Evolutionary conservation across 2,329 filamentous ascomycete genomes (phyloP).

Genomic region (Trichophyton simii): DNA sequence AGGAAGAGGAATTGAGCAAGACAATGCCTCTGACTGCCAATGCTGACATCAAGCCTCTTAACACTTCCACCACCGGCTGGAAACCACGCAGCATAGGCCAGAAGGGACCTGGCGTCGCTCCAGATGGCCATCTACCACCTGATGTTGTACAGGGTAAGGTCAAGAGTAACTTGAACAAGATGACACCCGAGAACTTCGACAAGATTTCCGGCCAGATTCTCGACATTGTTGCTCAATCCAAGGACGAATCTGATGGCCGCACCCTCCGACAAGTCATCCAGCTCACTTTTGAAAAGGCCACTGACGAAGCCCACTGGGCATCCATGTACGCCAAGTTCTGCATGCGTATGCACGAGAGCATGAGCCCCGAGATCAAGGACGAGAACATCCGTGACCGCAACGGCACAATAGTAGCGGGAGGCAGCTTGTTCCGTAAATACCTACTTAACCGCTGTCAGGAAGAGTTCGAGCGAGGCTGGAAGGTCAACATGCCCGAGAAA

Average conservation of each 20-base stretch:
- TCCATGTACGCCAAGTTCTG: constrained; percentile 99
- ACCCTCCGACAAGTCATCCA: constrained; percentile 96
- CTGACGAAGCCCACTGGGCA: constrained; percentile 95
- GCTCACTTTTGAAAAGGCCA: constrained; percentile 97
- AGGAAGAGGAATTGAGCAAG: constrained; percentile 58
- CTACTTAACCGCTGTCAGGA: constrained; percentile 96
- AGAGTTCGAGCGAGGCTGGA: constrained; percentile 97
- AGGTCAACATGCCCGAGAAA: constrained; percentile 67
- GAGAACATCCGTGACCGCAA: constrained; percentile 87
- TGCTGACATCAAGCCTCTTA: constrained; percentile 68
- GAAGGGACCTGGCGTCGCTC: constrained; percentile 17
- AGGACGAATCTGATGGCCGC: constrained; percentile 85
- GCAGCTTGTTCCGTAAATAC: constrained; percentile 95
- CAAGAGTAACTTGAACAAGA: constrained; percentile 97
- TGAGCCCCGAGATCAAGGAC: constrained; percentile 89
- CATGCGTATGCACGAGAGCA: constrained; percentile 88
- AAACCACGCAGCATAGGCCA: constrained; percentile 63
- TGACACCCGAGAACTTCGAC: constrained; percentile 98
- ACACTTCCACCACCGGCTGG: constrained; percentile 66
- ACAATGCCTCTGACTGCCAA: constrained; percentile 84
- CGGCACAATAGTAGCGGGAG: constrained; percentile 77
- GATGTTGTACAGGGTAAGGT: constrained; percentile 97
- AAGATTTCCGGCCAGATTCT: constrained; percentile 90
- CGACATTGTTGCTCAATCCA: constrained; percentile 82
- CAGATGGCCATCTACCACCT: constrained; percentile 59